Conservation (phyloP, 768 basidiomycete species). For the Thelephora ganbajun region DNA sequence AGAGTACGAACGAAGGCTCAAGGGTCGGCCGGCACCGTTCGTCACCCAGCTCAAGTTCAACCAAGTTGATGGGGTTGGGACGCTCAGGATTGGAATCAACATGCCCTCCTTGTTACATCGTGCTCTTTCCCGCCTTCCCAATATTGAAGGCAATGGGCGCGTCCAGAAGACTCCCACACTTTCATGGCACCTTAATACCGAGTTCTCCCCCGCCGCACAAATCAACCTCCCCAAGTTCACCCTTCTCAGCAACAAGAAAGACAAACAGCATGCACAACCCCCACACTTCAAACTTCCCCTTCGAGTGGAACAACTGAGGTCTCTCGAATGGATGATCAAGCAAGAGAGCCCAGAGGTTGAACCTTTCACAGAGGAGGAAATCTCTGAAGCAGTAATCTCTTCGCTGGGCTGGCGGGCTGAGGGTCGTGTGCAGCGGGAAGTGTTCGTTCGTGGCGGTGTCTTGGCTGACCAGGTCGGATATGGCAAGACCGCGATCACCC, state of each 20-base stretch:
- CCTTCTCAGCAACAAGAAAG: slow-evolving; percentile 63
- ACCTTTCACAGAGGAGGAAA: slow-evolving; percentile 88
- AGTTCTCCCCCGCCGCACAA: slow-evolving; percentile 53
- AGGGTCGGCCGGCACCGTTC: slow-evolving; percentile 75
- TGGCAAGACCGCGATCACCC: slow-evolving; percentile 91
- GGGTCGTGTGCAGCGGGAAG: slow-evolving; percentile 68
- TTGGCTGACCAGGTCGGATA: slow-evolving; percentile 95
- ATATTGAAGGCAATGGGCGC: slow-evolving; percentile 14
- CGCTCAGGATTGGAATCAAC: slow-evolving; percentile 78
- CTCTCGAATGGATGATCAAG: slow-evolving; percentile 82
- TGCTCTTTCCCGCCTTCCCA: slow-evolving; percentile 67
- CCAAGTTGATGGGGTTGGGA: slow-evolving; percentile 40
- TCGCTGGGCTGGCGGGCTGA: slow-evolving; percentile 92
- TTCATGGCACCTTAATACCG: slow-evolving; percentile 75
- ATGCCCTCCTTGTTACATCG: slow-evolving; percentile 79
- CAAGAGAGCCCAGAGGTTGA: slow-evolving; percentile 52
- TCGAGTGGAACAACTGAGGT: slow-evolving; percentile 78
- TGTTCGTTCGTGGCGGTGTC: slow-evolving; percentile 75
- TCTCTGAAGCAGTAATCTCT: slow-evolving; percentile 77
- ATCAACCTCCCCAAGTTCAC: slow-evolving; percentile 48
- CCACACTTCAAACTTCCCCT: slow-evolving; percentile 64
- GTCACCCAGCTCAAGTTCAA: slow-evolving; percentile 69
- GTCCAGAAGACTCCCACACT: slow-evolving; percentile 30
- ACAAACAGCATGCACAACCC: slow-evolving; percentile 61
- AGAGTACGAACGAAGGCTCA: slow-evolving; percentile 77